Base-by-base conservation (phyloP, 108 stramenopile genomes). In the Nannochloropsis salina region DNA sequence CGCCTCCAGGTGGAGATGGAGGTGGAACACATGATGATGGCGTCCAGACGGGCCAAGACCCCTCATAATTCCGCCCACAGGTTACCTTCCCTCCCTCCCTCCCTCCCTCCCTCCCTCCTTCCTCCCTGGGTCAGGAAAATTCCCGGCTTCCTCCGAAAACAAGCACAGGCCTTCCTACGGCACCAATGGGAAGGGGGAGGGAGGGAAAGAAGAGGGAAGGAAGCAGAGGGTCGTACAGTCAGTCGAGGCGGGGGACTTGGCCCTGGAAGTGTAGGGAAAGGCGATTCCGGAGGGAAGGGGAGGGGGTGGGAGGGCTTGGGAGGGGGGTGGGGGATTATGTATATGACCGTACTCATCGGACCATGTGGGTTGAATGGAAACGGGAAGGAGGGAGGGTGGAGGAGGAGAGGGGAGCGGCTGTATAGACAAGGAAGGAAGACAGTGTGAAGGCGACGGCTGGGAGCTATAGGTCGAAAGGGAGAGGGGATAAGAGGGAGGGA, bases 21-120 rank as follows among this genome's bases (percentile, higher is more conserved):
- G 90, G 94, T 97, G 42, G 94, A 93, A 11, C 93, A 96, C 89
- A 96, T 95, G 83, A 80, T 96, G 80, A 88, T 92, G 85, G 93
- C 93, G 15, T 92, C 91, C 51, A 90, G 89, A 18, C 91, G 40
- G 93, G 84, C 86, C 80, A 83, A 42, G 42, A 89, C 84, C 41
- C 87, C 87, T 1, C 91, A 88, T 84, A 45, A 5, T 44, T 44
- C 80, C 9, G 88, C 84, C 5, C 80, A 88, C 85, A 80, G 80
- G 80, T 21, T 21, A 11, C 18, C n/a, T 8, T 5, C 83, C 89
- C 40, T 82, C 94, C 45, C 86, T 98, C 9, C 80, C 95, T 18
- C 90, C 92, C 31, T 42, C 20, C 2, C 20, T 83, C 41, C 3
- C 8, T 5, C 44, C 42, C 42, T 11, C 15, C 43, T 2, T 11